Base-by-base conservation (phyloP, 805 yeast genomes). In the Suhomyces prunicola region DNA sequence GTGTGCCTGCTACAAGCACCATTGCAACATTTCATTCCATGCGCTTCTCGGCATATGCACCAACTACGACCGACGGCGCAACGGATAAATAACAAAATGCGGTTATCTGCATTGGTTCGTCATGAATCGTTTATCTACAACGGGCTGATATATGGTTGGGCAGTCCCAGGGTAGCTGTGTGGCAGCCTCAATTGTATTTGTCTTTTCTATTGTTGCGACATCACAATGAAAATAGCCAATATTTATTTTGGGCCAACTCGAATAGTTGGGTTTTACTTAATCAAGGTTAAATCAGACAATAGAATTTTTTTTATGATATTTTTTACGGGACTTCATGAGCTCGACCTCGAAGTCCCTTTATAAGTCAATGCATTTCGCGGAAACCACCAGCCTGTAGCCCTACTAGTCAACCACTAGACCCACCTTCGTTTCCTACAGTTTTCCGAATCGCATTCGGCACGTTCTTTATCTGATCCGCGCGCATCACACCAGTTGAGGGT, bases 221-320 rank as follows among this genome's bases (percentile, higher is more conserved):
- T 19, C 42, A 39, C 42, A 39, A 39, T 39, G 24, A 19, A 39
- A 17, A 8, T 42, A 9, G 26, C n/a, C 46, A 42, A 42, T 24
- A 13, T 23, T 42, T 19, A 13, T 22, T 24, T 42, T 8, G 29
- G 31, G 46, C 13, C 31, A 12, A 15, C 46, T 42, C 46, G 46
- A 24, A 22, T 42, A 24, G 36, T 33, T 41, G 36, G 24, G 22
- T 41, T 10, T 47, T 47, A n/a, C 49, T 47, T 33, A 36, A 47
- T 15, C 44, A 35, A 44, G 49, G 31, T 36, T 47, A 36, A 35
- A 33, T 36, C 15, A 23, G n/a, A 42, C 46, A 42, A 42, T 42
- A 24, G 31, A 22, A n/a, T 42, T 23, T 42, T 17, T 42, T 42
- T 2, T 42, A 12, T 24, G 19, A 22, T n/a, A 42, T 42, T 22